Conservation (phyloP, 768 basidiomycete genomes). For the Trametes elegans region DNA sequence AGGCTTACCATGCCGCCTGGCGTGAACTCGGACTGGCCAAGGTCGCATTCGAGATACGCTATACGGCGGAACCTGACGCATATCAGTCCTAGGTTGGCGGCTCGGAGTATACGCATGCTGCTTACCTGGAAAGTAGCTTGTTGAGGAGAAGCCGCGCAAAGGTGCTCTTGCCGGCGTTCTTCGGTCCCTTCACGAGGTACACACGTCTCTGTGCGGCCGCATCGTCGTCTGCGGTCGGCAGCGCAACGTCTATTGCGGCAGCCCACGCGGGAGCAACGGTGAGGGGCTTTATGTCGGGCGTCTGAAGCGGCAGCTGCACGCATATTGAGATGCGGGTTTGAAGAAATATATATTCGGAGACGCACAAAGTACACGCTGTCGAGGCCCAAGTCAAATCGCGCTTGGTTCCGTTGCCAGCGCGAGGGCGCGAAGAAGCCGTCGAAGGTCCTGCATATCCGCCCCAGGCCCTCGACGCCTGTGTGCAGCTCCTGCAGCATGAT, state of each 20-base stretch:
- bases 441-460: constrained; percentile 59
- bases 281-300: constrained; percentile 34
- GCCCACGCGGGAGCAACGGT: constrained; percentile 38
- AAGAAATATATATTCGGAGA: constrained; percentile 5
- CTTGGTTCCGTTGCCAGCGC: constrained; percentile 37
- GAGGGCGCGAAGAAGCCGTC: constrained; percentile 60
- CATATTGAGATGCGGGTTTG: constrained; percentile 25
- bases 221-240: background rate
- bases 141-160: constrained; percentile 77
- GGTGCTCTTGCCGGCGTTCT: constrained; percentile 88
- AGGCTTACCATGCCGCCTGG: constrained; percentile 84
- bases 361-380: constrained; percentile 49
- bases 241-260: constrained; percentile 23
- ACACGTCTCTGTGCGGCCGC: constrained; percentile 29
- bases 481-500: constrained; percentile 55
- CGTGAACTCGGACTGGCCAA: constrained; percentile 93
- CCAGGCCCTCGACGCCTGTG: constrained; percentile 67
- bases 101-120: constrained; percentile 9
- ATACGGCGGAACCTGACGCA: constrained; percentile 66
- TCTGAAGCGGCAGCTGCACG: constrained; percentile 27
- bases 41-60: constrained; percentile 89
- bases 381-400: constrained; percentile 42
- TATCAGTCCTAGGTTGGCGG: too few species aligned
- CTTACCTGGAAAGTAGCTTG: constrained; percentile 56
- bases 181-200: constrained; percentile 79